phyloP scores from a whole-genome alignment of 2,329 filamentous ascomycete genomes.

The Mycosphaerella sp. region DNA sequence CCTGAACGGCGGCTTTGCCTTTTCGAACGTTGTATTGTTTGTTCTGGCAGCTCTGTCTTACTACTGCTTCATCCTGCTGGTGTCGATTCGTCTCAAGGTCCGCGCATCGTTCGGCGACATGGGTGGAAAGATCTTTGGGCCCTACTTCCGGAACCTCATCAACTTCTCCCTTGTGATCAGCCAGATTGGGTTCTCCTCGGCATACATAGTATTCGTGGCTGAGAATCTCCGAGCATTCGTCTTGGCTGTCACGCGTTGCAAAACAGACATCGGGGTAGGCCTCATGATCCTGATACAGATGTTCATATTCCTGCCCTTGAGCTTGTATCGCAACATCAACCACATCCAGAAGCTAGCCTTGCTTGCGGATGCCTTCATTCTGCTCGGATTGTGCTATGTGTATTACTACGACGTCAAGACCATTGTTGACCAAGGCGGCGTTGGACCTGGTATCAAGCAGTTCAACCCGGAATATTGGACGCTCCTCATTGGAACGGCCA shows the following conservation, averaged over 20 bases:
- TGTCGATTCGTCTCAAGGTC: constrained; percentile 75
- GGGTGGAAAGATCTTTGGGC: constrained; percentile 83
- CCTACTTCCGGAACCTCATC: constrained; percentile 81
- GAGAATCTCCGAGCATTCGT: constrained; percentile 95
- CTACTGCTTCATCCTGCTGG: constrained; percentile 93
- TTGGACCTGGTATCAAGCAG: constrained; percentile 70
- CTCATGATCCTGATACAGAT: constrained; percentile 92
- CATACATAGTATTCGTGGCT: constrained; percentile 94
- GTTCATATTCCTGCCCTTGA: constrained; percentile 89
- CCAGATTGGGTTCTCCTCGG: constrained; percentile 89
- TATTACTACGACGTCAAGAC: constrained; percentile 94
- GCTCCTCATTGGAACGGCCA: constrained; percentile 95
- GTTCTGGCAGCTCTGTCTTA: constrained; percentile 81
- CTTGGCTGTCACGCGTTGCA: constrained; percentile 81
- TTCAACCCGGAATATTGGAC: constrained; percentile 95
- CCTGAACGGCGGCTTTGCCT: constrained; percentile 94
- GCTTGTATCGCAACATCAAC: constrained; percentile 89
- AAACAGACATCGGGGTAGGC: constrained; percentile 75
- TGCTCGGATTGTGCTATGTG: constrained; percentile 84
- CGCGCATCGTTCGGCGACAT: constrained; percentile 98
- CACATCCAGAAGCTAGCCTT: constrained; percentile 94
- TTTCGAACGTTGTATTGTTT: constrained; percentile 87
- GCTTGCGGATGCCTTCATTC: constrained; percentile 88
- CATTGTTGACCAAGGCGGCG: constrained; percentile 62
- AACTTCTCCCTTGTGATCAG: constrained; percentile 88